These are phyloP conservation scores for Alternaria sp. DNA, from an alignment of 2,329 filamentous ascomycete species.

Conservation along the genomic window DNA sequence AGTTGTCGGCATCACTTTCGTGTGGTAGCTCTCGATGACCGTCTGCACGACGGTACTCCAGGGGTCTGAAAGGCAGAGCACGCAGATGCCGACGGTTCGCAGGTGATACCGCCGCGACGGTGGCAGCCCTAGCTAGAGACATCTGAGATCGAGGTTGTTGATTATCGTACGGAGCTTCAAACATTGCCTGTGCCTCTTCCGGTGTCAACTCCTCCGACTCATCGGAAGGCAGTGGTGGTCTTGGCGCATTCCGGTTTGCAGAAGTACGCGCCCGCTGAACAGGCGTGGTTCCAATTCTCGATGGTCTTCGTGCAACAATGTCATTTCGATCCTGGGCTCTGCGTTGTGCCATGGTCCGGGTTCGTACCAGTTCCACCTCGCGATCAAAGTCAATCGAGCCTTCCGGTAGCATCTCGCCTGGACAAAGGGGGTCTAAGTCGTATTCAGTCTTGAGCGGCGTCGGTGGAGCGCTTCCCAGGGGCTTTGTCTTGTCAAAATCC, in stretches of 20 bases:
- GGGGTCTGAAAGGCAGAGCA: conserved; percentile 60
- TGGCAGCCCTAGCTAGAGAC: conserved; percentile 52
- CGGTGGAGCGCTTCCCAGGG: conserved; percentile 25
- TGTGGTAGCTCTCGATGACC: conserved; percentile 76
- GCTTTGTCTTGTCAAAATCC: conserved; percentile 46
- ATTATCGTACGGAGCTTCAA: conserved; percentile 50
- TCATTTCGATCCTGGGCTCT: conserved; percentile 38
- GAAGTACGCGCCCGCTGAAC: conserved; percentile 40
- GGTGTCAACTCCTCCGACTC: conserved; percentile 43
- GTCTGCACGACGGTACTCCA: conserved; percentile 72
- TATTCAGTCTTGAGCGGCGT: conserved; percentile 41
- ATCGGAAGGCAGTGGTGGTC: conserved; percentile 26
- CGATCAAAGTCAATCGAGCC: conserved; percentile 50
- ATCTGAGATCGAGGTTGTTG: conserved; percentile 49
- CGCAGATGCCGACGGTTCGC: conserved; percentile 71
- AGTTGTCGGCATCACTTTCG: conserved; percentile 87
- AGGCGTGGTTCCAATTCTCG: conserved; percentile 33
- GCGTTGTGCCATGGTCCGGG: conserved; percentile 46
- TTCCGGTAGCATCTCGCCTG: conserved; percentile 48
- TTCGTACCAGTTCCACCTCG: conserved; percentile 50
- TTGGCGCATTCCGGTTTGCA: conserved; percentile 23
- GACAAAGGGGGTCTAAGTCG: conserved; percentile 46
- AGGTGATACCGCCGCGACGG: conserved; percentile 68
- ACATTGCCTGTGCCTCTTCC: conserved; percentile 46
- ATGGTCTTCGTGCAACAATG: conserved; percentile 29